Base-by-base conservation (phyloP, 1,284 basidiomycete genomes). In the Apiotrichum brassicae region DNA sequence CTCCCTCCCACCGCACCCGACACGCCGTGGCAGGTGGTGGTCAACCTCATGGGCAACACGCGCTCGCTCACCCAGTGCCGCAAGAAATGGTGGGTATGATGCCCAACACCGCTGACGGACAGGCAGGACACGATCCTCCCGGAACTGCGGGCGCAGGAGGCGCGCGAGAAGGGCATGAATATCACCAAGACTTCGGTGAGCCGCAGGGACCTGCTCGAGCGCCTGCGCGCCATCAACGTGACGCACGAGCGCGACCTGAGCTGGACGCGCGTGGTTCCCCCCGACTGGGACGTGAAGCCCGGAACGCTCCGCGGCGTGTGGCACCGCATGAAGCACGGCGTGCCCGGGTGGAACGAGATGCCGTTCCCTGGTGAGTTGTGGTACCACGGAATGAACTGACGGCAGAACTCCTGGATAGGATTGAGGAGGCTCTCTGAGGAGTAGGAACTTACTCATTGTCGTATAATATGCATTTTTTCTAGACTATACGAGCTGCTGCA, bases 1-100 rank as follows among this genome's bases (percentile, higher is more conserved):
- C 38, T 49, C 22, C 54, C 57, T 19, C 47, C 51, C n/a, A 26
- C 57, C 0, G 35, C 48, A 2, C 33, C 38, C 20, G 63, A 65
- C 44, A 50, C 60, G 22, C 60, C 63, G 16, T 67, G 65, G 65
- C 57, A 62, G 18, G 51, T 63, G 6, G 59, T 67, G 3, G 37
- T 44, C 8, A 37, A 49, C 16, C 49, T 52, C 38, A 60, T 65
- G 61, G 58, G 56, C 28, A 57, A 60, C 20, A 55, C 37, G 30
- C 48, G 62, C 12, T 51, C 57, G 2, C 34, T 50, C 14, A 59
- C 54, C 46, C 59, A 63, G 48, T 62, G 61, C 35, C 44, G 64
- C 26, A 61, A 63, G 51, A 64, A 66, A 47, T 66, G 64, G 64
- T 47, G 14, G 24, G 40, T 42, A 16, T 23, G 6, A 3, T 16